Conservation (phyloP, 1,284 basidiomycete species). For the Cerioporus squamosus region DNA sequence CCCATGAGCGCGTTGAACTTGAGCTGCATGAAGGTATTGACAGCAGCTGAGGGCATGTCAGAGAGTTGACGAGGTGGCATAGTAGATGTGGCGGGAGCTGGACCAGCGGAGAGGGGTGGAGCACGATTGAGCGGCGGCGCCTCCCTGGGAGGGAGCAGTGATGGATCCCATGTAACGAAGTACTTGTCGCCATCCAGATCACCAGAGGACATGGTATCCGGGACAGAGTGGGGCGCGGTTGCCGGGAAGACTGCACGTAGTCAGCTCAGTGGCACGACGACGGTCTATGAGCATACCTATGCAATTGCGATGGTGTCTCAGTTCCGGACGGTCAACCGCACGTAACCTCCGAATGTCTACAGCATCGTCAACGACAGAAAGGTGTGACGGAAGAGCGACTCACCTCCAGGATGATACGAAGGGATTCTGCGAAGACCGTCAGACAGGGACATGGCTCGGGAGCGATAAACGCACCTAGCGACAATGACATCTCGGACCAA, state of each 20-base stretch:
- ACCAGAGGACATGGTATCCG: slow-evolving; percentile 27
- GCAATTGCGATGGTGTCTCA: slow-evolving; percentile 26
- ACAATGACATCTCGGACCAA: slow-evolving; percentile 21
- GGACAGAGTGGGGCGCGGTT: slow-evolving; percentile 18
- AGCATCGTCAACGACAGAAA: not conserved
- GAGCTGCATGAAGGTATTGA: slow-evolving; percentile 24
- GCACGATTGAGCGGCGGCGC: slow-evolving; percentile 4
- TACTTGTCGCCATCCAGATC: slow-evolving; percentile 30
- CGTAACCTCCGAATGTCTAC: slow-evolving; percentile 25
- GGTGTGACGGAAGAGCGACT: not conserved
- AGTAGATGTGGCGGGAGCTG: not conserved
- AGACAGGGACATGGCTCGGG: not conserved
- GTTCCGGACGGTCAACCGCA: slow-evolving; percentile 20
- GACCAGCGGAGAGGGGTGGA: not conserved
- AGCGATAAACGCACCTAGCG: slow-evolving; percentile 9
- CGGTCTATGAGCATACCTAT: slow-evolving; percentile 14
- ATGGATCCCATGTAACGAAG: slow-evolving; percentile 25
- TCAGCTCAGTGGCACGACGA: too few species aligned
- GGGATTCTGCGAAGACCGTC: slow-evolving; percentile 18
- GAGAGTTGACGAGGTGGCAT: not conserved
- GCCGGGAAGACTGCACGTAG: slow-evolving; percentile 23
- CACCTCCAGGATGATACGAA: slow-evolving; percentile 24
- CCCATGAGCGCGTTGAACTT: slow-evolving; percentile 20
- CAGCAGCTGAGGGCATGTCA: slow-evolving; percentile 15
- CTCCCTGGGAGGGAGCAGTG: slow-evolving; percentile 11